These are phyloP conservation scores for Viola odorata DNA, from an alignment of 345 rosid genomes.

Conservation along the genomic window DNA sequence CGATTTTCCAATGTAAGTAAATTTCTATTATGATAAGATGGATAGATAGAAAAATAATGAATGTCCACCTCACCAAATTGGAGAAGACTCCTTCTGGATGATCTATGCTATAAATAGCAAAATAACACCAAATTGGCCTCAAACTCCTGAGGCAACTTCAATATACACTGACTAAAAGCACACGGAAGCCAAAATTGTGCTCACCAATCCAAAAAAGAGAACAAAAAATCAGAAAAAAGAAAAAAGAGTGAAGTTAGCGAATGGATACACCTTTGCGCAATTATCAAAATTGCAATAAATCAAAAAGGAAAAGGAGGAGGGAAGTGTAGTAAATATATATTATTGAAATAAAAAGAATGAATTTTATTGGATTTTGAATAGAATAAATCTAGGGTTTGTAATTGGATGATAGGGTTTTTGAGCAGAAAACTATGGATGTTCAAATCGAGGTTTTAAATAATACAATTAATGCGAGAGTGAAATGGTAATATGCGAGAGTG, in stretches of 20 bases:
- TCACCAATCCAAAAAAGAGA: neutral
- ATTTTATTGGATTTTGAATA: conserved; percentile 5
- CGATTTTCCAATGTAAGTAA: neutral
- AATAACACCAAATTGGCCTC: conserved; percentile 15
- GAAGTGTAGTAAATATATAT: neutral
- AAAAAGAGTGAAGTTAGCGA: neutral
- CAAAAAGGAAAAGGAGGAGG: neutral
- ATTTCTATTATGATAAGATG: neutral
- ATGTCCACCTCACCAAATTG: conserved; percentile 11
- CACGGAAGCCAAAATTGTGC: conserved; percentile 5
- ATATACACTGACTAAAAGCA: conserved; percentile 1
- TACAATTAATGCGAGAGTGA: too few species aligned
- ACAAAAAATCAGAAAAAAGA: neutral
- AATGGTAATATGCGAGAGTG: too few species aligned
- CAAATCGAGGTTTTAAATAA: conserved; percentile 1
- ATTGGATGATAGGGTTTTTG: conserved; percentile 14
- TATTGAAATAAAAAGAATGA: neutral
- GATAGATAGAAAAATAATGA: neutral
- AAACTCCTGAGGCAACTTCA: conserved; percentile 9
- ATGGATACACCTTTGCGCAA: neutral
- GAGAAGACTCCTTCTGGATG: neutral
- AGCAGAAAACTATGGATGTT: conserved; percentile 2
- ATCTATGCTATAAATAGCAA: neutral
- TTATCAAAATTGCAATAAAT: neutral
- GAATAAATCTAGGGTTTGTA: conserved; percentile 22